Base-by-base conservation (phyloP, 2,329 filamentous ascomycete species). In the Plenodomus biglobosus region DNA sequence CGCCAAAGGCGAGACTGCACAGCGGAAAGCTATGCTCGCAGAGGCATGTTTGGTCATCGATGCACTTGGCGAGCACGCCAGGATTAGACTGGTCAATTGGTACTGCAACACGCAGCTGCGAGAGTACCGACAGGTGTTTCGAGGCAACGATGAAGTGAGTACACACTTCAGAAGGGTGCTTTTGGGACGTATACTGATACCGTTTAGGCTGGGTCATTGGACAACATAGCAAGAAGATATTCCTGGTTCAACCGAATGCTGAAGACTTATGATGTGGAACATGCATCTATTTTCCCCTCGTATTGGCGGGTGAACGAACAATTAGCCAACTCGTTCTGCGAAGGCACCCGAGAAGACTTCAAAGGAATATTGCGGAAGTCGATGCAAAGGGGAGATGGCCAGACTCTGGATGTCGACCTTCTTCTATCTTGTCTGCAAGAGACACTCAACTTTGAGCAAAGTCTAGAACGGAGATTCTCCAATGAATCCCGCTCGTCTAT, bases 81-180 rank as follows among this genome's bases (percentile, higher is more conserved):
- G 88, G 60, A 81, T 85, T 7, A 80, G 94, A 39, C 76, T 99
- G 34, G 82, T 96, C 66, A 94, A 88, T 10, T 99, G 94, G 94
- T 99, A 99, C 70, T 91, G 95, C 75, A 99, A 99, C 69, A 96
- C 94, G 2, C 90, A 96, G 75, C 77, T 99, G 58, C 84, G 94
- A 41, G 94, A 99, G 75, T 99, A 99, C 69, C 83, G 94, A 43
- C 90, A 95, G 66, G 90, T 99, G 0, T 99, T 99, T 73, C 83
- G 92, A 35, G 92, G 92, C 32, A 97, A 94, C 64, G 94, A 99
- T 68, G 94, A 99, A 58, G 73, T 73, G 37, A 8, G 56, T 32
- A 41, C 47, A 48, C 44, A 36, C 22, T 40, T 32, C 5, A 18
- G 5, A 39, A 18, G 5, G 39, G 32, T 40, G 34, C 16, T 8